A percentile compares a stretch with the other conserved stretches of the same genome.
Evolutionary conservation across 352 stramenopile genomes (phyloP).

Genomic region (Phytophthora brassicae): DNA sequence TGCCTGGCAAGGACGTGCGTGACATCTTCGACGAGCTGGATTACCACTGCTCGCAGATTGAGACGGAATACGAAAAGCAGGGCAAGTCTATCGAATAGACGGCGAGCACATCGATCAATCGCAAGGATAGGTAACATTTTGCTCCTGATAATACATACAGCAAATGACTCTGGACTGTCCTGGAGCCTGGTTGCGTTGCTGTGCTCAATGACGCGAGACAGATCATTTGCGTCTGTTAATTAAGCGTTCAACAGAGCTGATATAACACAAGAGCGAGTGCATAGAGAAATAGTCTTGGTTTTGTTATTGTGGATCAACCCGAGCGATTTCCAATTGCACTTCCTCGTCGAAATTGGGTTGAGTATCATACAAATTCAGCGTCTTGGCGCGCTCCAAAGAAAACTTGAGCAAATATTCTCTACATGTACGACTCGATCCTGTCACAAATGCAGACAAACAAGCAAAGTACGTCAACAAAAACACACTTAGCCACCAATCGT

Average conservation of each 20-base stretch:
- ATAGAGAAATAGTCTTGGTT: constrained; percentile 25
- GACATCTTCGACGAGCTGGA: constrained; percentile 87
- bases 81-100: constrained; percentile 85
- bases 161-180: constrained; percentile 11
- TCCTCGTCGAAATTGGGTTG: constrained; percentile 48
- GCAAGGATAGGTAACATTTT: constrained; percentile 13
- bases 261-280: neutral
- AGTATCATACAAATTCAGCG: constrained; percentile 33
- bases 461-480: constrained; percentile 1
- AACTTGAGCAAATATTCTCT: constrained; percentile 53
- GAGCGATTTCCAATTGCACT: constrained; percentile 51
- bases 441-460: constrained; percentile 1
- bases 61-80: constrained; percentile 82
- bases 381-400: constrained; percentile 50
- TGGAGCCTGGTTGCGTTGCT: neutral
- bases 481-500: neutral
- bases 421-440: constrained; percentile 62
- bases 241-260: neutral
- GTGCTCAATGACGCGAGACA: neutral
- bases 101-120: constrained; percentile 7
- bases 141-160: constrained; percentile 24
- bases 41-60: constrained; percentile 84
- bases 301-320: constrained; percentile 50
- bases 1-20: constrained; percentile 72
- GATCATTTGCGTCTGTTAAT: neutral